Base-by-base conservation (phyloP, 2,329 filamentous ascomycete species). In the Neopestalotiopsis sp. region DNA sequence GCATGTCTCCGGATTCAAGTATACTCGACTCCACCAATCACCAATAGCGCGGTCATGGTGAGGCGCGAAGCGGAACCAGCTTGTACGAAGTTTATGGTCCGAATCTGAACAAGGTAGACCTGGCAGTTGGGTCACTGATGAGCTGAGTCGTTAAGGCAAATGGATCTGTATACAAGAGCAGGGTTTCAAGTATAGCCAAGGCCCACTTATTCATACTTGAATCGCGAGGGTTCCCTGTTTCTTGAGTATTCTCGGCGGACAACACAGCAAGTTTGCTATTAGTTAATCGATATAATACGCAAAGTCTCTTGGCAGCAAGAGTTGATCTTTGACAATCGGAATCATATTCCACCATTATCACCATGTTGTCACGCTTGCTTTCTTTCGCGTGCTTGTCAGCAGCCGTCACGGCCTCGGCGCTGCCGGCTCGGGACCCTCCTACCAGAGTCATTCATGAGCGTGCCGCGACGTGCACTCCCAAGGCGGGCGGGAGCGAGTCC, bases 401-500 rank as follows among this genome's bases (percentile, higher is more conserved):
- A 3, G n/a, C 13, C 28, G 38, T 40, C 61, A 34, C 14, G n/a
- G 61, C 61, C 38, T 64, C 61, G 28, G 42, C 28, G 10, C 10
- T 64, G 5, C 40, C 40, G 6, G 38, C n/a, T n/a, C 20, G 24
- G 7, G 38, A 49, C 4, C 61, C 61, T 28, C 61, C 61, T 53
- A 64, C 38, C 20, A 64, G 34, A 30, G 40, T 64, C n/a, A 20
- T 53, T 28, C 34, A 30, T 38, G 34, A 38, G 28, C 61, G 40
- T 7, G 61, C 61, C 13, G 53, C 45, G 12, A 61, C 57, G 14
- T 67, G 65, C 34, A 67, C 65, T 24, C 65, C 65, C n/a, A 10
- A 20, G 13, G 49, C 64, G 6, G 64, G 49, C 9, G 49, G 30
- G 13, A 61, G 53, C 56, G 57, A 32, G 2, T 77, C 75, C 1